Evolutionary conservation across 2,329 filamentous ascomycete species (phyloP).

Genomic region (Verticillium albo-atrum): DNA sequence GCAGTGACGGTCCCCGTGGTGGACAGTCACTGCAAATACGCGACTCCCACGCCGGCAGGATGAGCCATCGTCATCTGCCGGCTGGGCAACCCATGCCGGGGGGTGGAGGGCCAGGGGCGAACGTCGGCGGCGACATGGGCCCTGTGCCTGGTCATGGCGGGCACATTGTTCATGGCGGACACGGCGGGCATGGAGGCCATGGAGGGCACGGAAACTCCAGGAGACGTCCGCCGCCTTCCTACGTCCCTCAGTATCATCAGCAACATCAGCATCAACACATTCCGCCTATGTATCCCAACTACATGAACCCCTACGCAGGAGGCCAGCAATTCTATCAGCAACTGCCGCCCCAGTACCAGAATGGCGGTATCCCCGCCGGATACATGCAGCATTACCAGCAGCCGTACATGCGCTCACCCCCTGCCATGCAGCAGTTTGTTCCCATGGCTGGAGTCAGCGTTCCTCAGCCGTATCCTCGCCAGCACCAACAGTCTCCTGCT

Average conservation of each 20-base stretch:
- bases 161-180: conserved; percentile 10
- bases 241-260: conserved; percentile 23
- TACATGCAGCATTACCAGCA: conserved; percentile 44
- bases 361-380: conserved; percentile 36
- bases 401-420: conserved; percentile 43
- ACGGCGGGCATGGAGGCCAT: conserved; percentile 24
- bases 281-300: conserved; percentile 44
- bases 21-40: conserved; percentile 15
- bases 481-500: conserved; percentile 46
- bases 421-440: conserved; percentile 48
- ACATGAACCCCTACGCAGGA: conserved; percentile 41
- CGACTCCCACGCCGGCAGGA: conserved; percentile 64
- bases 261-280: conserved; percentile 16
- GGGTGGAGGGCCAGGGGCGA: conserved; percentile 20
- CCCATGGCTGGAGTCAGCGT: conserved; percentile 44
- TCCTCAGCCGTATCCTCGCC: conserved; percentile 42
- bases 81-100: conserved; percentile 63
- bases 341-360: conserved; percentile 55
- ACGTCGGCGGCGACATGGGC: conserved; percentile 24
- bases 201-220: conserved; percentile 32
- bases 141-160: conserved; percentile 21
- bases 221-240: conserved; percentile 30
- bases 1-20: conserved; percentile 14
- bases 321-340: conserved; percentile 42
- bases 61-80: conserved; percentile 74